A percentile compares a stretch with the other conserved stretches of the same genome.
Evolutionary conservation across 106 monocot species (phyloP).

Genomic region (Dendrobium catenatum): DNA sequence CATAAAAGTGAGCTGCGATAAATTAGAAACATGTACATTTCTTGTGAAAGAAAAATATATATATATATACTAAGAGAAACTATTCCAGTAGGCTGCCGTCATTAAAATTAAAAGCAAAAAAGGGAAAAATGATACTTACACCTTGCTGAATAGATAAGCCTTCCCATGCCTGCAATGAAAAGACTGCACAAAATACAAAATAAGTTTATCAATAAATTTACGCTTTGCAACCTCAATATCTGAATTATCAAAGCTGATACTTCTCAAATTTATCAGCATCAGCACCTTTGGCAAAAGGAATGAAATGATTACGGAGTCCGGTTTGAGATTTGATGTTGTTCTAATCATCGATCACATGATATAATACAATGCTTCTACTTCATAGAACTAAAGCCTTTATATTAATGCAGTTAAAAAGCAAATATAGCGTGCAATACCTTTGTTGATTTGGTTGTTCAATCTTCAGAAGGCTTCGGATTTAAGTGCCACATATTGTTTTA

Average conservation of each 20-base stretch:
- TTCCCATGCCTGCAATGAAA: conserved; percentile 75
- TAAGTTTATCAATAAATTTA: not conserved
- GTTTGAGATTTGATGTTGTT: no score
- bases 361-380: not conserved
- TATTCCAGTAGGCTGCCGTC: not conserved
- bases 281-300: not conserved
- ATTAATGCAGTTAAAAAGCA: not conserved
- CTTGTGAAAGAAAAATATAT: not conserved
- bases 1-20: not conserved
- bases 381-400: not conserved
- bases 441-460: not conserved
- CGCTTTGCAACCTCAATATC: not conserved
- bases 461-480: not conserved
- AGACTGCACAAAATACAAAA: conserved; percentile 27
- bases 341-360: not conserved
- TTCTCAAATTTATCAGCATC: not conserved
- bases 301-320: no score
- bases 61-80: not conserved
- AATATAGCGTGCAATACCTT: not conserved
- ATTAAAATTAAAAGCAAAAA: not conserved
- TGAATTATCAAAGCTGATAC: not conserved
- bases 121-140: conserved; percentile 29
- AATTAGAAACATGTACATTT: not conserved
- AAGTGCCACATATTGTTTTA: not conserved
- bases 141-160: conserved; percentile 67